A percentile compares a stretch with the other conserved stretches of the same genome.
Conservation (phyloP, 768 basidiomycete genomes). For the Auricularia sp. region DNA sequence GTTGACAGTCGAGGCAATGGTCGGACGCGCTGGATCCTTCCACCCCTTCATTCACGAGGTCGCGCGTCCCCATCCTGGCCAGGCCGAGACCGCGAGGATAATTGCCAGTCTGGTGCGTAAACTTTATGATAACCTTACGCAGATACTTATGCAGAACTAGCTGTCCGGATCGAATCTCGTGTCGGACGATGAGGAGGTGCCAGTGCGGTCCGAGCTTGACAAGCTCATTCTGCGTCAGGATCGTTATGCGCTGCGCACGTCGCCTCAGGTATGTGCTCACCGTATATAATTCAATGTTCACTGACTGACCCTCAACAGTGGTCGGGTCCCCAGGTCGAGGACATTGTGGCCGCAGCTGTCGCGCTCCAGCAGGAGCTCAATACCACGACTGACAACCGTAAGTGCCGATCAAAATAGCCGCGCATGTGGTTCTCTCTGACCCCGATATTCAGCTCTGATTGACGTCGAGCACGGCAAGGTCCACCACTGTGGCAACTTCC, state of each 20-base stretch:
- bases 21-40: conserved; percentile 17
- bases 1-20: conserved; percentile 20
- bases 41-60: conserved; percentile 20
- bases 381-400: conserved; percentile 23
- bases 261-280: not conserved
- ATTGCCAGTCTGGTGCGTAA: conserved; percentile 10
- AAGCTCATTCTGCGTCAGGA: conserved; percentile 19
- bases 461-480: not conserved
- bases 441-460: not conserved
- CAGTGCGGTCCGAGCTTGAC: conserved; percentile 10
- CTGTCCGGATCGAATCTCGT: not conserved
- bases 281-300: no score
- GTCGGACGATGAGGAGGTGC: not conserved
- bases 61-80: conserved; percentile 20
- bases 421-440: no score
- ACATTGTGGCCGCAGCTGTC: conserved; percentile 13
- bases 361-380: conserved; percentile 18
- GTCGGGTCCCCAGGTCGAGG: conserved; percentile 19
- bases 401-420: conserved; percentile 4
- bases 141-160: not conserved
- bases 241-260: conserved; percentile 18
- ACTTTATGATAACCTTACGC: not conserved
- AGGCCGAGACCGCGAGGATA: conserved; percentile 16
- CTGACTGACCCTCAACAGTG: conserved; percentile 11
- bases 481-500: conserved; percentile 16